A percentile compares a stretch with the other conserved stretches of the same genome.
phyloP scores from a whole-genome alignment of 768 basidiomycete genomes.

The Kwoniella sp. region DNA sequence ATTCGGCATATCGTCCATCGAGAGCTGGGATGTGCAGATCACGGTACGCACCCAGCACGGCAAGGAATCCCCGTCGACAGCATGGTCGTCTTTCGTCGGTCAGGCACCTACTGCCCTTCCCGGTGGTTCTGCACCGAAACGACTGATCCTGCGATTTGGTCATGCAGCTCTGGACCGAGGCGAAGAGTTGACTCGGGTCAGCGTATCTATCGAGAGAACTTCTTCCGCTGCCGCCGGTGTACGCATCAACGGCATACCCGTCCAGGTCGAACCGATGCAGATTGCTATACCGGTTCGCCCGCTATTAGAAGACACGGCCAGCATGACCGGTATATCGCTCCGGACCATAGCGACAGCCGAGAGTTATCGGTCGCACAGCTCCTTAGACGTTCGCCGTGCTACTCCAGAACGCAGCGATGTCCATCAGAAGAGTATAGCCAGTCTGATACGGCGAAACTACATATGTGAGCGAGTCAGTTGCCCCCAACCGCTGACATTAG shows the following conservation, averaged over 20 bases:
- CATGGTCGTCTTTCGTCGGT: constrained; percentile 38
- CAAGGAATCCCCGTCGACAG: constrained; percentile 34
- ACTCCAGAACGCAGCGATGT: constrained; percentile 55
- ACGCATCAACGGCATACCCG: constrained; percentile 76
- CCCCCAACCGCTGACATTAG: constrained; percentile 23
- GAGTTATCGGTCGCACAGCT: constrained; percentile 13
- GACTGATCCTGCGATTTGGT: constrained; percentile 61
- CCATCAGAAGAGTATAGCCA: constrained; percentile 76
- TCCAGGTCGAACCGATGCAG: constrained; percentile 36
- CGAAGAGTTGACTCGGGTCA: constrained; percentile 75
- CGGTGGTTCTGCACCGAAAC: constrained; percentile 54
- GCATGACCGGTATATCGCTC: constrained; percentile 44
- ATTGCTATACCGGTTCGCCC: constrained; percentile 12
- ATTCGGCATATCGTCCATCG: constrained; percentile 67
- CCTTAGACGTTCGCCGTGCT: constrained; percentile 2
- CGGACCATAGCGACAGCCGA: constrained; percentile 38
- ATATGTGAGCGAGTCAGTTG: constrained; percentile 57
- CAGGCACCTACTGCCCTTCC: constrained; percentile 42
- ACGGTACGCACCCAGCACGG: constrained; percentile 50
- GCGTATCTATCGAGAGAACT: constrained; percentile 73
- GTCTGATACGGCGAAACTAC: constrained; percentile 84
- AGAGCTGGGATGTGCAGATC: constrained; percentile 84
- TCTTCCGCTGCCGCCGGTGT: constrained; percentile 60
- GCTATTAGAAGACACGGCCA: constrained; percentile 39
- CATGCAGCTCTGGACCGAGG: constrained; percentile 65